Evolutionary conservation across 164 flowering plant genomes (phyloP).

Genomic region (Magnolia kwangsiensis): DNA sequence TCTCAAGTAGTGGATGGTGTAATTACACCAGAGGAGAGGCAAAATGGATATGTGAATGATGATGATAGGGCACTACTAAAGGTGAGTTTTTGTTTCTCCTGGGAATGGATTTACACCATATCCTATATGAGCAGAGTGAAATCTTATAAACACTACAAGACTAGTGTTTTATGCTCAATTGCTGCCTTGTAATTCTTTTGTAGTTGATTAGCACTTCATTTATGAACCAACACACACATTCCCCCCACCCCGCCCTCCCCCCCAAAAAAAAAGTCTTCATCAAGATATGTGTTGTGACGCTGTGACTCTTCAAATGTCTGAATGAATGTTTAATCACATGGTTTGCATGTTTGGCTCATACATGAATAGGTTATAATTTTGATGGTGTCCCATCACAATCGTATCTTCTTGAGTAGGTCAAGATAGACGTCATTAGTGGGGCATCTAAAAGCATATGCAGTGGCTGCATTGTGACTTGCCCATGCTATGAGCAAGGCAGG

Average conservation of each 20-base stretch:
- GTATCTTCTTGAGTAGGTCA: neutral
- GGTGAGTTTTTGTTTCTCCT: constrained; percentile 32
- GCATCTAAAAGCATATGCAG: neutral
- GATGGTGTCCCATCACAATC: neutral
- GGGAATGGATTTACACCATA: too few species aligned
- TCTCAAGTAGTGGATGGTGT: constrained; percentile 51
- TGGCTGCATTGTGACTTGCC: neutral
- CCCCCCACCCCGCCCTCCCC: too few species aligned
- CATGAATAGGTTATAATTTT: neutral
- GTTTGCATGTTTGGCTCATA: neutral
- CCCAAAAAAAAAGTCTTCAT: neutral
- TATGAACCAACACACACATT: too few species aligned
- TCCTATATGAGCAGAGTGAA: too few species aligned
- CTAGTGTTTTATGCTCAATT: neutral
- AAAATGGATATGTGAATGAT: constrained; percentile 86
- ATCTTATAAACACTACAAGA: too few species aligned
- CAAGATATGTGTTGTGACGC: neutral
- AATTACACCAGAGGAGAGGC: constrained; percentile 63
- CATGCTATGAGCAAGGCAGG: neutral
- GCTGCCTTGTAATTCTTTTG: neutral
- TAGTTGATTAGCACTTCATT: neutral
- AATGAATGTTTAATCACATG: neutral
- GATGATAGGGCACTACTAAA: constrained; percentile 84
- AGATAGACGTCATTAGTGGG: neutral
- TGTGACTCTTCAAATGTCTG: neutral